Percentiles rank a stretch among this genome's conserved stretches.
Conservation (phyloP, 176 grass and related monocot species). For the Alloteropsis semialata region DNA sequence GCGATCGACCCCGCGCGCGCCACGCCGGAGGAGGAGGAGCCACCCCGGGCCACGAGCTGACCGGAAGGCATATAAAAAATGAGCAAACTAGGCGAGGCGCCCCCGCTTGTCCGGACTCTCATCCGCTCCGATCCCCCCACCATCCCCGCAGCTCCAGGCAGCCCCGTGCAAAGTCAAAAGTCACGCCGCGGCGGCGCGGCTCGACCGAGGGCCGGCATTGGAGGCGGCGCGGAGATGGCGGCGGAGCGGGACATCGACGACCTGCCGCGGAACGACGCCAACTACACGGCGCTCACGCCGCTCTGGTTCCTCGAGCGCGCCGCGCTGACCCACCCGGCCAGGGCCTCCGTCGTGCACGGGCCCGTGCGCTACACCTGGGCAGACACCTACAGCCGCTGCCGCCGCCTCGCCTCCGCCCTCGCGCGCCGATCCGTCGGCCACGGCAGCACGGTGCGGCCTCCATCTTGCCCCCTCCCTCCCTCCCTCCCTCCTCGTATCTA, state of each 20-base stretch:
- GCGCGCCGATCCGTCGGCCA: conserved; percentile 51
- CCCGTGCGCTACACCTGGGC: conserved; percentile 77
- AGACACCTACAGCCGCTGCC: conserved; percentile 82
- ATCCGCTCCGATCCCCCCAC: background rate
- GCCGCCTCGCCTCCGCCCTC: conserved; percentile 88
- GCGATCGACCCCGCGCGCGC: background rate
- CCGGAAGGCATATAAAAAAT: conserved; percentile 23
- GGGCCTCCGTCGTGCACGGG: conserved; percentile 67
- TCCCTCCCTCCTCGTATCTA: background rate
- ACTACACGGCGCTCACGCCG: conserved; percentile 86
- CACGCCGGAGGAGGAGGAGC: background rate
- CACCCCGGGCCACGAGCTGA: background rate
- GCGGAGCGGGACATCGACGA: conserved; percentile 90
- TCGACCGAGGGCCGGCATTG: background rate
- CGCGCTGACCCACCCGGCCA: conserved; percentile 70
- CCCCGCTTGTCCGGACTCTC: conserved; percentile 14
- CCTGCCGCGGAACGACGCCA: conserved; percentile 76
- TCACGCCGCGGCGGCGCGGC: background rate
- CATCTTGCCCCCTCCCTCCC: background rate
- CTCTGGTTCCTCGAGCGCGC: conserved; percentile 96
- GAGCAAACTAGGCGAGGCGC: background rate
- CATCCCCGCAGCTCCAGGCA: background rate
- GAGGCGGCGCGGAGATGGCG: conserved; percentile 27
- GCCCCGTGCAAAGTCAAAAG: conserved; percentile 39
- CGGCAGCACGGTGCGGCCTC: conserved; percentile 56